These are phyloP conservation scores for Solanum sejunctum DNA, from an alignment of 257 asterid species.

Conservation along the genomic window DNA sequence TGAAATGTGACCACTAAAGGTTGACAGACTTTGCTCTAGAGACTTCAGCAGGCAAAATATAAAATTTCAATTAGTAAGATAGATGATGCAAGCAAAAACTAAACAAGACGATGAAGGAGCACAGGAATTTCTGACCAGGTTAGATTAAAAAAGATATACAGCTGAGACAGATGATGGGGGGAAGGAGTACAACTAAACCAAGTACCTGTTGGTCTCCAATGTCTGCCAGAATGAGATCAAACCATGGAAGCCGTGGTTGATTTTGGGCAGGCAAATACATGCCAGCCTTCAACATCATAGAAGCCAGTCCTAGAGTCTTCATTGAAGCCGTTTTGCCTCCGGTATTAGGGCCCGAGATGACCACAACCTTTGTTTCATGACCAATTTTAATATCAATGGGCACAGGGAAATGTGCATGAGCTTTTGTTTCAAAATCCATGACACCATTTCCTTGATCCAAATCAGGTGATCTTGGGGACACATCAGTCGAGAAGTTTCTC, in stretches of 20 bases:
- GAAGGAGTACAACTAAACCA: background rate
- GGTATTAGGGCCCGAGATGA: constrained; percentile 92
- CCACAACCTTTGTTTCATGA: constrained; percentile 53
- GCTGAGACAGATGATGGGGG: background rate
- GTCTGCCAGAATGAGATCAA: constrained; percentile 89
- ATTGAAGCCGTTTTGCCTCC: constrained; percentile 99
- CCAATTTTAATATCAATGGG: constrained; percentile 75
- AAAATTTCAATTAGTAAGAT: background rate
- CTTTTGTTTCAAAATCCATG: constrained; percentile 6
- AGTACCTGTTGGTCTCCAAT: constrained; percentile 92
- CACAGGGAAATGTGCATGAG: constrained; percentile 44
- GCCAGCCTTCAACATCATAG: constrained; percentile 88
- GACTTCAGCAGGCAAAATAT: constrained; percentile 44
- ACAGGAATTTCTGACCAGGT: background rate
- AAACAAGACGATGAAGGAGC: background rate
- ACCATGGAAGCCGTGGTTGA: constrained; percentile 82
- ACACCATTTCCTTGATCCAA: constrained; percentile 21
- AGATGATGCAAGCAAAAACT: background rate
- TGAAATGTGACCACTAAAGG: constrained; percentile 93
- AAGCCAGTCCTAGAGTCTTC: constrained; percentile 80
- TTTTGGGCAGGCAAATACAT: constrained; percentile 74
- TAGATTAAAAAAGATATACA: background rate
- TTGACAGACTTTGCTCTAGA: constrained; percentile 86
- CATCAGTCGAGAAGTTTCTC: constrained; percentile 15
- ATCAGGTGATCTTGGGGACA: constrained; percentile 11